Evolutionary conservation across 768 basidiomycete genomes (phyloP).

Genomic region (Pholiota conissans): DNA sequence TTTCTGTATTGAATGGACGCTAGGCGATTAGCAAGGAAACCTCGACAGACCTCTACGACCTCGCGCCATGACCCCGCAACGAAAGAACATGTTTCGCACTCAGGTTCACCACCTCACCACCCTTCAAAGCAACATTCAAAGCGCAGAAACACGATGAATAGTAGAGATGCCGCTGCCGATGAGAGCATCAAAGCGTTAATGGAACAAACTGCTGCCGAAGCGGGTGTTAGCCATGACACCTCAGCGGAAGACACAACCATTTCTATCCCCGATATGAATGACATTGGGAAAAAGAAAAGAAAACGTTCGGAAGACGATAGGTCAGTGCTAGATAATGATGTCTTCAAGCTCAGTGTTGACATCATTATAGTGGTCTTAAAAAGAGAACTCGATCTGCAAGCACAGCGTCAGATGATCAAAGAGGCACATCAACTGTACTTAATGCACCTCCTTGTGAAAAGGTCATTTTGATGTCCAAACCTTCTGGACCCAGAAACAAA

Average conservation of each 20-base stretch:
- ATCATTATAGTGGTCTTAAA: conserved; percentile 43
- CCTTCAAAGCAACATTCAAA: conserved; percentile 68
- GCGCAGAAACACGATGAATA: conserved; percentile 96
- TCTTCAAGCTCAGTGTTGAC: conserved; percentile 1
- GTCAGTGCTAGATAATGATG: conserved; percentile 43
- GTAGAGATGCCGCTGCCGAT: conserved; percentile 91
- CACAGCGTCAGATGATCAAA: conserved; percentile 59
- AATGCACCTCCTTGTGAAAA: conserved; percentile 40
- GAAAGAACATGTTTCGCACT: conserved; percentile 68
- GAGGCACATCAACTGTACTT: conserved; percentile 37
- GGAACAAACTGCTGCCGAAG: conserved; percentile 72
- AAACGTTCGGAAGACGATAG: conserved; percentile 74
- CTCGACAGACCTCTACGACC: conserved; percentile 63
- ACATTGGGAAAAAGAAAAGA: conserved; percentile 67
- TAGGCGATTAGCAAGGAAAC: conserved; percentile 64
- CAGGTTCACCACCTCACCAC: conserved; percentile 66
- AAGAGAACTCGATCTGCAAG: conserved; percentile 82
- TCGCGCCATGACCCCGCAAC: conserved; percentile 54
- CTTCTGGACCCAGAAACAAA: conserved; percentile 34
- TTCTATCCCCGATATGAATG: conserved; percentile 46
- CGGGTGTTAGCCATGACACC: conserved; percentile 51
- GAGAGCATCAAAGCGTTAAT: conserved; percentile 81
- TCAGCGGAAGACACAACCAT: conserved; percentile 34
- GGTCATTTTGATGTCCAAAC: conserved; percentile 25
- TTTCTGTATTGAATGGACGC: conserved; percentile 6